Base-by-base conservation (phyloP, 768 basidiomycete genomes). In the Collybiopsis luxurians region DNA sequence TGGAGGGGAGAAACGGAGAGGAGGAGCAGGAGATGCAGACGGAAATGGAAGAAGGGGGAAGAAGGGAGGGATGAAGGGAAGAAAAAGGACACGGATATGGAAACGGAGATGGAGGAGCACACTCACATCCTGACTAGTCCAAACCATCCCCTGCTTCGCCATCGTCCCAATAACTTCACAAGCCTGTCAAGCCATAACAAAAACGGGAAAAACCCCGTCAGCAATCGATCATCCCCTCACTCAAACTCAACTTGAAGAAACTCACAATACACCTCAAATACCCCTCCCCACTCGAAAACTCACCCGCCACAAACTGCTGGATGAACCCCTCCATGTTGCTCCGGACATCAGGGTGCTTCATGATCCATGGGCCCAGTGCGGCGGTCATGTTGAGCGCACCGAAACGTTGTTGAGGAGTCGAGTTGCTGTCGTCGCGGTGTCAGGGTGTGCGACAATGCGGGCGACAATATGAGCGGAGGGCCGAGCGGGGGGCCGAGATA, bases 321-420 rank as follows among this genome's bases (percentile, higher is more conserved):
- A 92, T 73, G 69, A 95, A 92, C 24, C 82, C 77, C 68, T 93
- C 90, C 81, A 95, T 87, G 59, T 79, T 84, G 53, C 73, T 74
- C 63, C 84, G 87, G 58, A 93, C 87, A 31, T 90, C 85, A 9
- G 91, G 90, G 66, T 93, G 91, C 53, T 84, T 83, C 84, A 93
- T 88, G 63, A 94, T 88, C 74, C 88, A 86, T 0, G 84, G 82
- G 0, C 85, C 86, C 3, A 95, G 79, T 0, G 85, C 84, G 27
- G 86, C 80, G 11, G 85, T 85, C 81, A 95, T 91, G 64, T 90
- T 90, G 36, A 96, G 76, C 2, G 90, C 94, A 45, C 92, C 94
- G 63, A 89, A 95, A 45, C 85, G 83, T 61, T 95, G 86, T 23
- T 81, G 72, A 4, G 89, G 69, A 1, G 81, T 58, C 2, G 85